Base-by-base conservation (phyloP, 2,329 filamentous ascomycete species). In the Gnomoniopsis sp. region DNA sequence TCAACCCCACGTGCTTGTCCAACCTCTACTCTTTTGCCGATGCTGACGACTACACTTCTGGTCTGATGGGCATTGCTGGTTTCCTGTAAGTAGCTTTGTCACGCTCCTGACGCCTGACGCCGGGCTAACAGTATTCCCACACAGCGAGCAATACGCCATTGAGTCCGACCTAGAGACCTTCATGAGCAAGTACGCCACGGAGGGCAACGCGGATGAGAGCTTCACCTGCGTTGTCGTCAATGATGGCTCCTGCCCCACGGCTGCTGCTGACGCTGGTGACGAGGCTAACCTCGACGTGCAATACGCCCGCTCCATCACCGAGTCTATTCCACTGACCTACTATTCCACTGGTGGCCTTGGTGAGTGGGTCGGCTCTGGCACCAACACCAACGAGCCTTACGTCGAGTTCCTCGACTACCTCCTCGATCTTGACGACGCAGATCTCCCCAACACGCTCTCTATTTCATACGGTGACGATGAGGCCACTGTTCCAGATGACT, bases 381-480 rank as follows among this genome's bases (percentile, higher is more conserved):
- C 75, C 65, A 79, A 85, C 61, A 74, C 74, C 11, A 87, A 89
- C 64, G 88, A 90, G 72, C 86, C 87, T 0, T 91, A 86, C 68
- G 75, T 90, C 3, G 81, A 81, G 17, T 86, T 87, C 69, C 77
- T 87, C 6, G 77, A 81, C 58, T 82, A 86, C 68, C 75, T 90
- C 11, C 73, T 88, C 3, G 69, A 73, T 19, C 77, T 87, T 17
- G 70, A 77, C 1, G 78, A 84, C 60, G 68, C 75, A 2, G 69
- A 82, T 19, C 74, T 90, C 0, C 88, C 88, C 0, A 79, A 82
- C 3, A 82, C 89, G 19, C 77, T 91, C 46, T 82, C 80, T 44
- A 88, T 86, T n/a, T 90, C 87, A 0, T 91, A 90, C 67, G 87
- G 86, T 26, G 86, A 89, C 64, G 79, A 86, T 49, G 88, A 91